Conservation (phyloP, 1,139 yeast species). For the Chernovozyma sophiae-reginae region DNA sequence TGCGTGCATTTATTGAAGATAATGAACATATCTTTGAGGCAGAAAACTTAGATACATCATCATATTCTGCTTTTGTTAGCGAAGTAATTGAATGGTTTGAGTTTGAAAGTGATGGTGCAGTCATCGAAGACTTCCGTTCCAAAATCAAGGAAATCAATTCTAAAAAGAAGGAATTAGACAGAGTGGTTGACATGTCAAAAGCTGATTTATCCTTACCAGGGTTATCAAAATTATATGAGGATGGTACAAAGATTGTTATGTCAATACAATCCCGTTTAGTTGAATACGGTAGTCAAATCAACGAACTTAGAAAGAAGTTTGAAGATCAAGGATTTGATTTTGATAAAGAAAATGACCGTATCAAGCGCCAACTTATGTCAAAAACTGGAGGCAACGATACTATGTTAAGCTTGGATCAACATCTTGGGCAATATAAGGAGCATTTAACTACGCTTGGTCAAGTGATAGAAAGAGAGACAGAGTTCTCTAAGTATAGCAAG, state of each 20-base stretch:
- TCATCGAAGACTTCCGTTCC: constrained; percentile 33
- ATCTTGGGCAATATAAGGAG: constrained; percentile 32
- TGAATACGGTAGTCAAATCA: constrained; percentile 42
- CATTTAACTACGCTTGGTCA: constrained; percentile 27
- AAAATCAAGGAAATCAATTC: constrained; percentile 20
- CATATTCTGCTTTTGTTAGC: constrained; percentile 25
- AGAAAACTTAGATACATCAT: constrained; percentile 30
- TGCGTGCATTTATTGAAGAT: constrained; percentile 51
- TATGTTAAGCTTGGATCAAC: constrained; percentile 30
- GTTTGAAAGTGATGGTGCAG: constrained; percentile 59
- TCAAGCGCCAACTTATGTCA: constrained; percentile 27
- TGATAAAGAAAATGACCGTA: constrained; percentile 44
- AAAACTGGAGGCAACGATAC: constrained; percentile 30
- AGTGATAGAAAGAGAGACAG: constrained; percentile 21
- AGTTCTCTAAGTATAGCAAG: constrained; percentile 26
- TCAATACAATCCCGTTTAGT: constrained; percentile 42
- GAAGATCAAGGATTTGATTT: constrained; percentile 43
- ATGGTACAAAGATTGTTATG: constrained; percentile 36
- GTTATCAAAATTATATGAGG: constrained; percentile 37
- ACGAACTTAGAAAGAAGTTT: constrained; percentile 36
- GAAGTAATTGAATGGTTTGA: constrained; percentile 77
- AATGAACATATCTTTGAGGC: constrained; percentile 34
- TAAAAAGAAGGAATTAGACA: constrained; percentile 19
- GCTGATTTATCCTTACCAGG: constrained; percentile 32
- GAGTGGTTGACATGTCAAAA: constrained; percentile 20